Percentiles rank a stretch among this genome's conserved stretches.
Evolutionary conservation across 306 rosid genomes (phyloP).

Genomic region (Vachellia collinsii): DNA sequence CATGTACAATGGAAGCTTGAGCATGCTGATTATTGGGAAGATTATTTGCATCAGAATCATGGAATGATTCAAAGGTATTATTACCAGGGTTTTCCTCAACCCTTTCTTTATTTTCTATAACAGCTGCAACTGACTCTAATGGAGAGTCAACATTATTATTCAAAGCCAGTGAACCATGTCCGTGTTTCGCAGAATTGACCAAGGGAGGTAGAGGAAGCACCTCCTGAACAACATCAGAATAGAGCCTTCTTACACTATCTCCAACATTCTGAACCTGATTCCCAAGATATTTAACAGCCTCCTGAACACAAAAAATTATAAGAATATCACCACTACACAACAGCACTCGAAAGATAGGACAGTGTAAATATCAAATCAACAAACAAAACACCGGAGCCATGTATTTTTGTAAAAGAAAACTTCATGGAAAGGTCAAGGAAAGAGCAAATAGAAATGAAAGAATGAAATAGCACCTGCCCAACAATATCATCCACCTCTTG

Average conservation of each 20-base stretch:
- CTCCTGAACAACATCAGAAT: conserved; percentile 69
- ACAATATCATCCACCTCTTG: conserved; percentile 79
- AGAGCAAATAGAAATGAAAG: not conserved
- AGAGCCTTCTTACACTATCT: conserved; percentile 66
- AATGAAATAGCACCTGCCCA: conserved; percentile 57
- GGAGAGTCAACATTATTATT: conserved; percentile 28
- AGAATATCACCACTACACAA: conserved; percentile 11
- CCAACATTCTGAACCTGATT: conserved; percentile 71
- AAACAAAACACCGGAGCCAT: not conserved
- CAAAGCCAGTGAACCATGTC: conserved; percentile 31
- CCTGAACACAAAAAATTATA: conserved; percentile 52
- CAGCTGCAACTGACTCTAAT: conserved; percentile 31
- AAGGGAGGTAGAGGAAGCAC: conserved; percentile 47
- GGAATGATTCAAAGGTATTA: conserved; percentile 34
- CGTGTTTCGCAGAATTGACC: conserved; percentile 44
- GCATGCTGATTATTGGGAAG: conserved; percentile 37
- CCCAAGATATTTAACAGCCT: conserved; percentile 72
- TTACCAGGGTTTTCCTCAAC: conserved; percentile 41
- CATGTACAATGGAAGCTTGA: conserved; percentile 22
- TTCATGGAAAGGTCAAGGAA: not conserved
- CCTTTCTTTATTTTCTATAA: not conserved
- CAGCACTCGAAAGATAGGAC: conserved; percentile 26
- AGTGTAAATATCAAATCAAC: conserved; percentile 11
- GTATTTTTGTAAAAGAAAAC: not conserved
- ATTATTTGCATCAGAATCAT: conserved; percentile 39